Evolutionary conservation across 1,139 yeast species (phyloP).

Genomic region (Magnusiomyces tetraspermus): DNA sequence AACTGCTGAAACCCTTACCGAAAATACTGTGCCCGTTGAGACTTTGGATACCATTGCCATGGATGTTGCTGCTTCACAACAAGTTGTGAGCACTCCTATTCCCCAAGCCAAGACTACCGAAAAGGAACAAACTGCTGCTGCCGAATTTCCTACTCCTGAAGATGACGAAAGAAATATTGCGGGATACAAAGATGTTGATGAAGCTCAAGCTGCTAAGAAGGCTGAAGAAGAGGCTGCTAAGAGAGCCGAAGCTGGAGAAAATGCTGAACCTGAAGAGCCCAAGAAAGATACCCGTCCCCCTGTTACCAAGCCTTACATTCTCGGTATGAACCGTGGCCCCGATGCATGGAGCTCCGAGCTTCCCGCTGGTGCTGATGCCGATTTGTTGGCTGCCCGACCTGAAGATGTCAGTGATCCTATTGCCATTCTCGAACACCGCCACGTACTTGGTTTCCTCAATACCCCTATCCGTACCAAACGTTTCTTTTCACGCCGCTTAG

Average conservation of each 20-base stretch:
- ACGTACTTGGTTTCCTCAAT: slow-evolving; percentile 65
- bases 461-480: slow-evolving; percentile 70
- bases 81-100: not conserved
- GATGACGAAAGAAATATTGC: slow-evolving; percentile 19
- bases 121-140: slow-evolving; percentile 16
- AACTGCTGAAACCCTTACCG: slow-evolving; percentile 3
- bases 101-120: slow-evolving; percentile 2
- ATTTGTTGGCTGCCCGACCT: slow-evolving; percentile 20
- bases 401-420: slow-evolving; percentile 44
- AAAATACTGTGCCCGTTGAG: slow-evolving; percentile 15
- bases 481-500: slow-evolving; percentile 60
- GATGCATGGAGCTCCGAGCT: slow-evolving; percentile 30
- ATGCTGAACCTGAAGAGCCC: slow-evolving; percentile 16
- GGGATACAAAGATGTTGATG: slow-evolving; percentile 15
- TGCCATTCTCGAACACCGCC: slow-evolving; percentile 62
- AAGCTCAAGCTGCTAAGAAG: slow-evolving; percentile 1
- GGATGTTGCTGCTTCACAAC: not conserved
- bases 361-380: slow-evolving; percentile 54
- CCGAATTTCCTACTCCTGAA: slow-evolving; percentile 21
- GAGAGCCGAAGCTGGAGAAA: not conserved
- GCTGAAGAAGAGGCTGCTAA: slow-evolving; percentile 6
- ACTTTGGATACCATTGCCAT: not conserved
- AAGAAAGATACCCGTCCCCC: slow-evolving; percentile 37
- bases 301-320: slow-evolving; percentile 59
- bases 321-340: slow-evolving; percentile 24